These are phyloP conservation scores for Fraxinus floribunda DNA, from an alignment of 305 asterid genomes.

Conservation along the genomic window DNA sequence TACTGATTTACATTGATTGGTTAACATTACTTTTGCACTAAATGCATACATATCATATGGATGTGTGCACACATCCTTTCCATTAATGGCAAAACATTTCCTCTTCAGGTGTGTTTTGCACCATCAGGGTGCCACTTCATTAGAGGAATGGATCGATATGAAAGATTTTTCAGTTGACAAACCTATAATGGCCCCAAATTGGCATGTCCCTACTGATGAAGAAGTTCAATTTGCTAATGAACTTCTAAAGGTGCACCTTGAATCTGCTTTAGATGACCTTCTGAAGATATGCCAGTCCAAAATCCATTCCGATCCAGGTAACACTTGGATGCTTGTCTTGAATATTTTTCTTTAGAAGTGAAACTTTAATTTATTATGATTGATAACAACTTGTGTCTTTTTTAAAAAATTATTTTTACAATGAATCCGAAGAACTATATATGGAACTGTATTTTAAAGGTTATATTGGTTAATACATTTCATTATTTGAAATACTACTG, in stretches of 20 bases:
- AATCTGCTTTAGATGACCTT: constrained; percentile 88
- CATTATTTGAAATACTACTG: constrained; percentile 7
- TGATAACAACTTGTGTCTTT: background rate
- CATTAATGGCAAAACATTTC: constrained; percentile 21
- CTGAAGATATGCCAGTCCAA: constrained; percentile 70
- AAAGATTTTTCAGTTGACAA: constrained; percentile 64
- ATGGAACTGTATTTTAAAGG: constrained; percentile 9
- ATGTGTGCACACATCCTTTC: constrained; percentile 16
- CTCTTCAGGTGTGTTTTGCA: constrained; percentile 64
- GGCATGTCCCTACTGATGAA: constrained; percentile 87
- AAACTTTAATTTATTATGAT: constrained; percentile 2
- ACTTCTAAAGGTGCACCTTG: constrained; percentile 81
- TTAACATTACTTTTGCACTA: constrained; percentile 8
- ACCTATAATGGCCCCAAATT: constrained; percentile 63
- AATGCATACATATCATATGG: constrained; percentile 9
- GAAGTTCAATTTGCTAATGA: constrained; percentile 90
- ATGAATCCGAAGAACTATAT: constrained; percentile 2
- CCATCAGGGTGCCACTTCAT: constrained; percentile 59
- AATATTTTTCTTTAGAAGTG: constrained; percentile 14
- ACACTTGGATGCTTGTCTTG: constrained; percentile 17
- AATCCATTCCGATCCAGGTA: constrained; percentile 93
- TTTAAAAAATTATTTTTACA: background rate
- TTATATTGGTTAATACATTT: constrained; percentile 19
- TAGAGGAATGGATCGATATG: constrained; percentile 87
- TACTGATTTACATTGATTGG: constrained; percentile 14